Conservation (phyloP, 768 basidiomycete genomes). For the Tricholoma sp. region DNA sequence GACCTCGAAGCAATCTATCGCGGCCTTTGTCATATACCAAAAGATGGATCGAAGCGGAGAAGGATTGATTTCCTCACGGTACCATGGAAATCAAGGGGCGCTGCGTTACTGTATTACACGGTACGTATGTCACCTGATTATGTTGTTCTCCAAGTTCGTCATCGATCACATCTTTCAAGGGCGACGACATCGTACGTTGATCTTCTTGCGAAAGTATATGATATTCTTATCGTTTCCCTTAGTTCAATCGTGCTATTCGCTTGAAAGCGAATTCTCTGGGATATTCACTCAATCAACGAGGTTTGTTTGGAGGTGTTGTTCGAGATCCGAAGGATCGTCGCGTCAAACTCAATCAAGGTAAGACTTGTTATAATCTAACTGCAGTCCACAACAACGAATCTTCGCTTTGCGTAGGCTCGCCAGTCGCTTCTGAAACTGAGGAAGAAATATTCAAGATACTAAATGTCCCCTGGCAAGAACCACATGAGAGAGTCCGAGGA, state of each 20-base stretch:
- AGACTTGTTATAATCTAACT: background rate
- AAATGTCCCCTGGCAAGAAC: slow-evolving; percentile 77
- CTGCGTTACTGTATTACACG: slow-evolving; percentile 89
- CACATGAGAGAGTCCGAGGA: slow-evolving; percentile 62
- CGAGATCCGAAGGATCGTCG: slow-evolving; percentile 61
- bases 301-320: slow-evolving; percentile 67
- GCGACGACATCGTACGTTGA: slow-evolving; percentile 79
- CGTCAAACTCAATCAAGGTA: slow-evolving; percentile 59
- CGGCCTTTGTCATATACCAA: slow-evolving; percentile 65
- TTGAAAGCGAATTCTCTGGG: slow-evolving; percentile 78
- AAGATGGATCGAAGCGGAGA: slow-evolving; percentile 43
- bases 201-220: slow-evolving; percentile 1
- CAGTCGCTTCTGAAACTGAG: slow-evolving; percentile 82
- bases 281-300: slow-evolving; percentile 84
- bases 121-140: slow-evolving; percentile 33
- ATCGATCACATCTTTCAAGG: slow-evolving; percentile 35
- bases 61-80: slow-evolving; percentile 84
- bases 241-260: slow-evolving; percentile 91
- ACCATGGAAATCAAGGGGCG: slow-evolving; percentile 75
- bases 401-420: slow-evolving; percentile 36
- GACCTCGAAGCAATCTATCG: slow-evolving; percentile 76
- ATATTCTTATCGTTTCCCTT: slow-evolving; percentile 1
- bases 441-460: slow-evolving; percentile 80
- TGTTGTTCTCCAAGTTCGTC: background rate
- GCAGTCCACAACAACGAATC: background rate